Base-by-base conservation (phyloP, 2,329 filamentous ascomycete genomes). In the Diplodia sapinea region DNA sequence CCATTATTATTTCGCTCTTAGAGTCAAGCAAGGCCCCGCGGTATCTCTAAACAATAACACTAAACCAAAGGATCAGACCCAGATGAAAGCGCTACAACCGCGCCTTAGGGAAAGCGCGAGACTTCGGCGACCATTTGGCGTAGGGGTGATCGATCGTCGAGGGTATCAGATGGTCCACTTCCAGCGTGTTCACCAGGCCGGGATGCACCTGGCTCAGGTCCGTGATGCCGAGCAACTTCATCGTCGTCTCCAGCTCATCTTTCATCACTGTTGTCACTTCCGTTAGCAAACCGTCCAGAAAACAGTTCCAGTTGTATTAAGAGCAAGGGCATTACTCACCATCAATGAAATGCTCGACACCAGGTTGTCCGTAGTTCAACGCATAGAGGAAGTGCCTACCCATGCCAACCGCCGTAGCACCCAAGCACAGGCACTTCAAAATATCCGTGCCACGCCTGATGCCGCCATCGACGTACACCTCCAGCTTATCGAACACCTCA, bases 161-260 rank as follows among this genome's bases (percentile, higher is more conserved):
- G 47, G 71, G 55, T 15, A 73, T 67, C 50, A 73, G 29, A 65
- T 72, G 70, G 62, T 73, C 70, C 17, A 77, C 70, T 62, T 74
- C 71, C n/a, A 72, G 70, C 2, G 78, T 81, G 67, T 89, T 88
- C 29, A 90, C 76, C 74, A 89, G 79, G 0, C 88, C 87, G 0
- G 88, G 87, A 70, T 88, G 84, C 5, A 88, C 82, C 73, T 89
- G 82, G 65, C 85, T 82, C 11, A 91, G 77, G 69, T 85, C 83
- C 1, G 86, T 89, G 40, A 90, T 82, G 1, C 89, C 89, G 68
- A 88, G 85, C 74, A 90, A 82, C 31, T 85, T 83, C 88, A 91
- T 91, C 1, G 87, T 87, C 1, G 86, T 89, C 71, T 88, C 84
- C 4, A 91, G 75, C 74, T 91, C 88, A 69, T 90, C 88, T 33